These are phyloP conservation scores for Ustilago sp. DNA, from an alignment of 1,284 basidiomycete genomes.

Conservation along the genomic window DNA sequence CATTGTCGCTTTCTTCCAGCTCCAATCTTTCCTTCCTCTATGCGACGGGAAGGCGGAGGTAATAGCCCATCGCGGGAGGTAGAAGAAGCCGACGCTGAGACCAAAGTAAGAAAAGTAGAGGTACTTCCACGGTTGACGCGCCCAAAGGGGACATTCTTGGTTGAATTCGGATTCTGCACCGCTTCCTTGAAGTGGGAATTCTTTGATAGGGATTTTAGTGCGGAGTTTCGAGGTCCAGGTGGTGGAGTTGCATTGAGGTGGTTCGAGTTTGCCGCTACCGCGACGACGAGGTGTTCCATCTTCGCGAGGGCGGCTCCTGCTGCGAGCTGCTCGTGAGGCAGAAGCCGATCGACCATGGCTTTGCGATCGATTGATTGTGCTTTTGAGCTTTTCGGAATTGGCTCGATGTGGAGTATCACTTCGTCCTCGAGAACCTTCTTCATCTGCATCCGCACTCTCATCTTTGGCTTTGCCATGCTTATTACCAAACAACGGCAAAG, in stretches of 20 bases:
- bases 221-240: constrained; percentile 48
- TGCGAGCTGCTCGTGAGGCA: constrained; percentile 24
- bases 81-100: constrained; percentile 53
- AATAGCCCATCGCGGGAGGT: constrained; percentile 57
- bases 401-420: constrained; percentile 13
- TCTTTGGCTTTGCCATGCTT: constrained; percentile 11
- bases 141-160: constrained; percentile 59
- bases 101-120: constrained; percentile 64
- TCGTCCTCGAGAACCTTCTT: constrained; percentile 11
- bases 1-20: constrained; percentile 62
- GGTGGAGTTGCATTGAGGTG: constrained; percentile 27
- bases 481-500: constrained; percentile 33
- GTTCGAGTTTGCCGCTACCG: constrained; percentile 2
- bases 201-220: constrained; percentile 54
- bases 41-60: constrained; percentile 38
- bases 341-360: constrained; percentile 31
- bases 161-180: constrained; percentile 60
- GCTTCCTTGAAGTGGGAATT: constrained; percentile 63
- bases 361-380: background rate
- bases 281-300: constrained; percentile 1
- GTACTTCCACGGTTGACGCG: constrained; percentile 58
- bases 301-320: constrained; percentile 13
- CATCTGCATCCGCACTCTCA: background rate
- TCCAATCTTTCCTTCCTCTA: constrained; percentile 56
- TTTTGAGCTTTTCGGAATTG: constrained; percentile 31